phyloP scores from a whole-genome alignment of 2,329 filamentous ascomycete genomes.

The Epichloe gansuensis region DNA sequence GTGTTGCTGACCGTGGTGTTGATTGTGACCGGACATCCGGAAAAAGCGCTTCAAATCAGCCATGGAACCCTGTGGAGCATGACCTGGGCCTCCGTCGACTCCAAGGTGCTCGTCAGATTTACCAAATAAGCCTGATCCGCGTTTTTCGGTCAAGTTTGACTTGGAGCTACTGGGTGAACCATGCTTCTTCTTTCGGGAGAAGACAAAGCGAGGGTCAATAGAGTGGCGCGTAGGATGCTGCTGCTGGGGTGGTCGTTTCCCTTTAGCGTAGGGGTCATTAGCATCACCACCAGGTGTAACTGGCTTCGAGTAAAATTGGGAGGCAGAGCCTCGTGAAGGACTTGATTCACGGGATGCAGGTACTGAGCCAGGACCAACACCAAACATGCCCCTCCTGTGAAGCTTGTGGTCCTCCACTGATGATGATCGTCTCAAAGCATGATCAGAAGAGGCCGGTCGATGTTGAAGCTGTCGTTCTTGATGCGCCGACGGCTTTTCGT shows the following conservation, averaged over 20 bases:
- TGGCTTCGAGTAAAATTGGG: slow-evolving; percentile 56
- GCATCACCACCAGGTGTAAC: slow-evolving; percentile 68
- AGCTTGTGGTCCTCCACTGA: slow-evolving; percentile 27
- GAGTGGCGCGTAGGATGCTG: slow-evolving; percentile 47
- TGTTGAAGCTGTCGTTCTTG: slow-evolving; percentile 29
- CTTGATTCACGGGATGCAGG: slow-evolving; percentile 50
- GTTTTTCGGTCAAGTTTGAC: slow-evolving; percentile 41
- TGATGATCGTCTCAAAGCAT: slow-evolving; percentile 28
- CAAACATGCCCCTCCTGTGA: slow-evolving; percentile 45
- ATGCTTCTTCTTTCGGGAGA: slow-evolving; percentile 61
- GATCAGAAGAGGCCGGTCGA: slow-evolving; percentile 31
- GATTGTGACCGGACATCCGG: slow-evolving; percentile 59
- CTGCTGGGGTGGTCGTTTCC: slow-evolving; percentile 59
- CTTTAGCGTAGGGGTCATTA: slow-evolving; percentile 81
- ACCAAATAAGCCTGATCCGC: slow-evolving; percentile 30
- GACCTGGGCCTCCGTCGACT: slow-evolving; percentile 15
- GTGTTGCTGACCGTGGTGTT: slow-evolving; percentile 53
- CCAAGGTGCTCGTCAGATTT: slow-evolving; percentile 21
- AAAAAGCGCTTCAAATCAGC: slow-evolving; percentile 95
- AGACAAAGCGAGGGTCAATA: slow-evolving; percentile 76
- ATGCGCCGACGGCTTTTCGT: slow-evolving; percentile 34
- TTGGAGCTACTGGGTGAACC: slow-evolving; percentile 42
- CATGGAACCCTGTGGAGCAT: slow-evolving; percentile 63
- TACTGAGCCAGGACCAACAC: slow-evolving; percentile 38
- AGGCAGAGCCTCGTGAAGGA: slow-evolving; percentile 51